Base-by-base conservation (phyloP, 1,284 basidiomycete species). In the Fomitopsis betulina region DNA sequence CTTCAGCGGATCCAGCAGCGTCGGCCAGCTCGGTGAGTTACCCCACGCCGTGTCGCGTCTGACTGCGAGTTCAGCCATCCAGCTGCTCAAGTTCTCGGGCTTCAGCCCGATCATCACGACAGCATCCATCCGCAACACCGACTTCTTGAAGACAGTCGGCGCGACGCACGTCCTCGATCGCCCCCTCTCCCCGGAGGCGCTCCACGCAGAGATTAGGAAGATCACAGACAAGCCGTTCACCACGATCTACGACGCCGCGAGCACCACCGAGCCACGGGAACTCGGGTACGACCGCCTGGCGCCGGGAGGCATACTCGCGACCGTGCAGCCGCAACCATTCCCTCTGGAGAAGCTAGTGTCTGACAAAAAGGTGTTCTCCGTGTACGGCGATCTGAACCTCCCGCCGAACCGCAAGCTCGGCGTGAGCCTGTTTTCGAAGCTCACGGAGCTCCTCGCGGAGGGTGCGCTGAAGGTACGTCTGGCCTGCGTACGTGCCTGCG, bases 151-250 rank as follows among this genome's bases (percentile, higher is more conserved):
- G 56, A 63, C 64, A 0, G 65, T 72, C 37, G 76, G 76, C 9
- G 77, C 75, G 3, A 72, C 72, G 12, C 73, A 73, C 35, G 66
- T 72, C 38, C 63, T 76, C 62, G 70, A 73, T 57, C 71, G 72
- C 51, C 54, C 58, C 19, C 62, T 59, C 10, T 53, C 64, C 17
- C 56, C 61, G 17, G 56, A 59, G 23, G 40, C 37, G 12, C 58
- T 71, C 39, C 55, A 51, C n/a, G 60, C 59, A 12, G 64, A 60
- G 32, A 57, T 72, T 13, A 33, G 58, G 6, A 56, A 58, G 50
- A 59, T 67, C 54, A 62, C 67, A 4, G 38, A 53, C 6, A 49
- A 58, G 19, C 69, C 65, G 3, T 47, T 71, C 35, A 30, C 33
- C 7, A 15, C 66, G 50, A 63, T 68, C 12, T 74, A 64, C 55